Conservation (phyloP, 345 rosid genomes). For the Pugionium dolabratum region DNA sequence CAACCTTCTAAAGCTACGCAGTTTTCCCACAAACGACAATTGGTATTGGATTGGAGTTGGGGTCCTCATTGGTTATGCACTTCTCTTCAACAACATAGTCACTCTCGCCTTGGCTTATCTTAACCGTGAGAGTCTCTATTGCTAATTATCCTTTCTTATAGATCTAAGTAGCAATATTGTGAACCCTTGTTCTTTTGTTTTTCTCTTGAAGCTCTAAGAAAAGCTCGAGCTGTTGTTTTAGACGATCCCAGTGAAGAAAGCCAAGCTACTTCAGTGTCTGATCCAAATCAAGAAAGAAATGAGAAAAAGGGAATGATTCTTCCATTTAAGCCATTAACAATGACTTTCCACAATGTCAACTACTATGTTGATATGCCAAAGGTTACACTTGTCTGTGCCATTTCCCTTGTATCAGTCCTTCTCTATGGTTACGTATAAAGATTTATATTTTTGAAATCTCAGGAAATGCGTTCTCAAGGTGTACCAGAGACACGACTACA, state of each 20-base stretch:
- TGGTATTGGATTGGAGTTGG: slow-evolving; percentile 94
- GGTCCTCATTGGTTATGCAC: slow-evolving; percentile 55
- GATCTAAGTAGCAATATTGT: slow-evolving; percentile 8
- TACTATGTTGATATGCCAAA: slow-evolving; percentile 91
- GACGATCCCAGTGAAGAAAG: slow-evolving; percentile 48
- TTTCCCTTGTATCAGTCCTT: not conserved
- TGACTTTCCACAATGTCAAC: slow-evolving; percentile 90
- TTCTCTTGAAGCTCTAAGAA: slow-evolving; percentile 58
- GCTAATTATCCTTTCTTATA: not conserved
- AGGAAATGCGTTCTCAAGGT: slow-evolving; percentile 81
- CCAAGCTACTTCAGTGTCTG: slow-evolving; percentile 3
- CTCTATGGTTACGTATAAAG: not conserved
- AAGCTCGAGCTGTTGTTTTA: slow-evolving; percentile 48
- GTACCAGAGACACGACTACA: slow-evolving; percentile 70
- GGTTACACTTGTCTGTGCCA: slow-evolving; percentile 43
- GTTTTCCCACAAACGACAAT: slow-evolving; percentile 50
- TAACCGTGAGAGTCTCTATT: slow-evolving; percentile 58
- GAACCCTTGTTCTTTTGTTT: slow-evolving; percentile 18
- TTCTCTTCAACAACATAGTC: slow-evolving; percentile 69
- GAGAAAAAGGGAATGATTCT: slow-evolving; percentile 86
- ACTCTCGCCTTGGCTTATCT: slow-evolving; percentile 72
- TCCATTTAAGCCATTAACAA: slow-evolving; percentile 85
- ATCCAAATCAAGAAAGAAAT: slow-evolving; percentile 32
- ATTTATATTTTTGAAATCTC: slow-evolving; percentile 12
- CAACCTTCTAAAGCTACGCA: slow-evolving; percentile 55